Evolutionary conservation across 2,329 filamentous ascomycete species (phyloP).

Genomic region (Pyricularia grisea): DNA sequence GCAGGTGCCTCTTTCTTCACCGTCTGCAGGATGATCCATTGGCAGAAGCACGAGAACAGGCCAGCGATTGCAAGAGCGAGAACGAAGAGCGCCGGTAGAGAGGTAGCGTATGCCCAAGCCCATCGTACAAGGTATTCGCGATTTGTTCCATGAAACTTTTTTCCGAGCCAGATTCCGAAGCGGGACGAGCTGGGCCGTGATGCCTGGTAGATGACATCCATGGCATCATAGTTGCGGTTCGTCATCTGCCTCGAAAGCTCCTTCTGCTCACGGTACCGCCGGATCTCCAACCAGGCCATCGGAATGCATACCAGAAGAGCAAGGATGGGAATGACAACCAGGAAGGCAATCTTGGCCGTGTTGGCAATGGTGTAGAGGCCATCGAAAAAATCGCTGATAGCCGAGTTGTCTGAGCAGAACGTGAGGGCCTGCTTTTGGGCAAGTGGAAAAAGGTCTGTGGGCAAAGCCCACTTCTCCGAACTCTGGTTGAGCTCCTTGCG

Average conservation of each 20-base stretch:
- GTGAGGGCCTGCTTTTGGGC: constrained; percentile 72
- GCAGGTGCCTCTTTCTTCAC: constrained; percentile 69
- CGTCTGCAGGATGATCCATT: constrained; percentile 65
- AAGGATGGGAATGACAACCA: constrained; percentile 61
- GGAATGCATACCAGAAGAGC: constrained; percentile 67
- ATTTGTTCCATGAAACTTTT: constrained; percentile 26
- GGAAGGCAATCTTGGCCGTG: constrained; percentile 63
- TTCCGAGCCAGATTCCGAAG: constrained; percentile 33
- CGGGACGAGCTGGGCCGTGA: constrained; percentile 65
- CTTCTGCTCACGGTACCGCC: constrained; percentile 65
- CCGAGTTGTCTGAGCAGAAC: constrained; percentile 82
- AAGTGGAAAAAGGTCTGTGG: constrained; percentile 69
- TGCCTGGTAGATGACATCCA: constrained; percentile 84
- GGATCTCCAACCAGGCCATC: constrained; percentile 74
- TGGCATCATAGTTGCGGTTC: constrained; percentile 60
- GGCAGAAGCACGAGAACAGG: constrained; percentile 72
- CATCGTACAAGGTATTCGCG: constrained; percentile 69
- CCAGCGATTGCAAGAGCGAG: constrained; percentile 75
- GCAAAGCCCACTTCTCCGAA: constrained; percentile 67
- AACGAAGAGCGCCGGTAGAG: constrained; percentile 75
- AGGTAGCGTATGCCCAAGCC: constrained; percentile 82
- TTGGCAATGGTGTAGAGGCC: constrained; percentile 56
- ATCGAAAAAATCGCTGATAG: constrained; percentile 76
- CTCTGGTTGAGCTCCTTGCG: constrained; percentile 62
- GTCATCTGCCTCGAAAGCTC: constrained; percentile 56